Base-by-base conservation (phyloP, 2,329 filamentous ascomycete genomes). In the Colletotrichum filicis region DNA sequence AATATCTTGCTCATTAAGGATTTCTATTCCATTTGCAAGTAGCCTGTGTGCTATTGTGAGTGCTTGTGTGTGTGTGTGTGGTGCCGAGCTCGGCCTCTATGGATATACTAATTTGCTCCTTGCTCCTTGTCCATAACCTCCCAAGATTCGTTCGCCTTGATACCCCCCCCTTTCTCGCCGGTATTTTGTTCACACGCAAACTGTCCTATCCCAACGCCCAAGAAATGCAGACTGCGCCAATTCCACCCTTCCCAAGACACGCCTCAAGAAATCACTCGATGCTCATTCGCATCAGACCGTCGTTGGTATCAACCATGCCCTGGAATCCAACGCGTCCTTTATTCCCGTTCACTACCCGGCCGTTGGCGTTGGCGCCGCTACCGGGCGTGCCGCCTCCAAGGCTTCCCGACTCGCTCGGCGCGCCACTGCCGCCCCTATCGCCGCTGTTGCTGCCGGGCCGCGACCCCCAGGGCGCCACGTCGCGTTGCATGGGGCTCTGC, bases 211-310 rank as follows among this genome's bases (percentile, higher is more conserved):
- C 24, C 24, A 65, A 53, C 55, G 42, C 68, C 9, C 8, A 37
- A 49, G 14, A 42, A 53, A 66, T 30, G 35, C 58, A 67, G 16
- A 58, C 58, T 26, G 65, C 65, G 14, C 37, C 58, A 22, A 63
- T 26, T 9, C n/a, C 22, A 9, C 49, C 19, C 61, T 42, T 8
- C 22, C 19, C 4, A 49, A 16, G 30, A 35, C 30, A 9, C 14
- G 9, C 30, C 22, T 37, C 24, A 24, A 46, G 2, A n/a, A 14
- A 28, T 73, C 60, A 98, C 82, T 98, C 95, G 79, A 98, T 98
- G 82, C 94, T 98, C 94, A 98, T 97, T 78, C 96, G 95, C 93
- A 98, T 98, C 76, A 98, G 87, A 1, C 95, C 94, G 81, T 98
- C 96, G 80, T 95, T 95, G n/a, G 96, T 96, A 82, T 98, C 96